Conservation (phyloP, 768 basidiomycete species). For the Xerocomellus amylosporus region DNA sequence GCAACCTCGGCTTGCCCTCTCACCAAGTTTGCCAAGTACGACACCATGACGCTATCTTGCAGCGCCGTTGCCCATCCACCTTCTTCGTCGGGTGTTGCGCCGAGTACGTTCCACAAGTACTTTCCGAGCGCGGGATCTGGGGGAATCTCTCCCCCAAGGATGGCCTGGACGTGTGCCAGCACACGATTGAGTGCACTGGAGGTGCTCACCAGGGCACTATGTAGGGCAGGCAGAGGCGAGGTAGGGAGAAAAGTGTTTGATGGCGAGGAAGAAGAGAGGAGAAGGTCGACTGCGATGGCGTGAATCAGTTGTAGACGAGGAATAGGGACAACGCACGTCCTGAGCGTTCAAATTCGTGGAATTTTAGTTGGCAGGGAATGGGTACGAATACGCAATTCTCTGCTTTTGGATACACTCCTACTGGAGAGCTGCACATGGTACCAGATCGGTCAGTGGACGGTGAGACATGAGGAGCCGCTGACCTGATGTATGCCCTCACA, state of each 20-base stretch:
- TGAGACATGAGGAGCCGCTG: slow-evolving; percentile 16
- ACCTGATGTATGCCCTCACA: slow-evolving; percentile 88
- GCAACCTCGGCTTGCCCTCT: slow-evolving; percentile 93
- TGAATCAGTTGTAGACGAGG: slow-evolving; percentile 3
- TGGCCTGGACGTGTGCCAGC: slow-evolving; percentile 77
- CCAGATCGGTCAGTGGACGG: slow-evolving; percentile 10
- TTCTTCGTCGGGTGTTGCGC: slow-evolving; percentile 70
- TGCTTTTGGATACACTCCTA: slow-evolving; percentile 84
- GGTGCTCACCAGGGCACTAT: slow-evolving; percentile 59
- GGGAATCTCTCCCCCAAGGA: slow-evolving; percentile 71
- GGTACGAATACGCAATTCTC: slow-evolving; percentile 96
- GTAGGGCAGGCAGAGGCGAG: slow-evolving; percentile 56
- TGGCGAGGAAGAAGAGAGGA: slow-evolving; percentile 52
- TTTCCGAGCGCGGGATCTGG: slow-evolving; percentile 86
- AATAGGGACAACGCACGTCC: slow-evolving; percentile 57
- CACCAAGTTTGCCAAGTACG: slow-evolving; percentile 91
- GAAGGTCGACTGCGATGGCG: slow-evolving; percentile 66
- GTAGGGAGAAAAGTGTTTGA: slow-evolving; percentile 37
- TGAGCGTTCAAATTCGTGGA: slow-evolving; percentile 79
- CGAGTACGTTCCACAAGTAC: slow-evolving; percentile 85
- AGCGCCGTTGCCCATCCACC: slow-evolving; percentile 72
- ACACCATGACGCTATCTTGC: slow-evolving; percentile 93
- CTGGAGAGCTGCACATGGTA: slow-evolving; percentile 59
- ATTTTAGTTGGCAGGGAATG: slow-evolving; percentile 81
- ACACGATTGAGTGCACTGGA: slow-evolving; percentile 81